Base-by-base conservation (phyloP, 768 basidiomycete species). In the Candolleomyces aberdarensis region DNA sequence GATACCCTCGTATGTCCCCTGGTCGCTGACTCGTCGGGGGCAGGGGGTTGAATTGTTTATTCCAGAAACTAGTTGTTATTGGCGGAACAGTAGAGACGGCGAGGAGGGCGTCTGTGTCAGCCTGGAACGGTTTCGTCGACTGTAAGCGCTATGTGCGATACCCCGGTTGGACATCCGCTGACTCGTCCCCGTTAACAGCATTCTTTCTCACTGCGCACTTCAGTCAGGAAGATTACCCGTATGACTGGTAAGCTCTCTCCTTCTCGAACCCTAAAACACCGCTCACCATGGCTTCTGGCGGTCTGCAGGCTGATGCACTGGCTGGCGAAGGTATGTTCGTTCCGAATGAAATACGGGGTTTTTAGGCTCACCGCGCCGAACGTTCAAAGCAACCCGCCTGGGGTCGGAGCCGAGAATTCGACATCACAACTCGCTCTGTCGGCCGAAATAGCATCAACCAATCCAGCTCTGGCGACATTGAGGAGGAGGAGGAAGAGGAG, bases 131-230 rank as follows among this genome's bases (percentile, higher is more conserved):
- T 41, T 94, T 94, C 69, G 83, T 94, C 4, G 92, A 94, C 71
- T 94, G 92, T 94, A 69, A 64, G 85, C 63, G 10, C 26, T 11
- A 46, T 19, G 19, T 10, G 44, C 19, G 15, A 48, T n/a, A 31
- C 44, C 44, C 26, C 13, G 22, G 22, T 48, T 26, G n/a, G 14
- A 36, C 26, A 39, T 43, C 10, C 41, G 17, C 36, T 36, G 32
- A 62, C 19, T 39, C 15, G 41, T 44, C 56, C 19, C 46, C 22
- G 31, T 39, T 56, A 36, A 47, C 62, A 87, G 91, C 92, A 0
- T 94, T 94, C 80, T 94, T 92, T 80, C 80, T 94, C 63, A 94
- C 92, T 5, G 92, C 92, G 0, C 91, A 92, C 68, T 94, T 94
- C 67, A 90, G 85, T 65, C 87, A 92, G 65, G 92, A 93, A 63